Conservation (phyloP, 805 yeast species). For the Ogataea naganishii region DNA sequence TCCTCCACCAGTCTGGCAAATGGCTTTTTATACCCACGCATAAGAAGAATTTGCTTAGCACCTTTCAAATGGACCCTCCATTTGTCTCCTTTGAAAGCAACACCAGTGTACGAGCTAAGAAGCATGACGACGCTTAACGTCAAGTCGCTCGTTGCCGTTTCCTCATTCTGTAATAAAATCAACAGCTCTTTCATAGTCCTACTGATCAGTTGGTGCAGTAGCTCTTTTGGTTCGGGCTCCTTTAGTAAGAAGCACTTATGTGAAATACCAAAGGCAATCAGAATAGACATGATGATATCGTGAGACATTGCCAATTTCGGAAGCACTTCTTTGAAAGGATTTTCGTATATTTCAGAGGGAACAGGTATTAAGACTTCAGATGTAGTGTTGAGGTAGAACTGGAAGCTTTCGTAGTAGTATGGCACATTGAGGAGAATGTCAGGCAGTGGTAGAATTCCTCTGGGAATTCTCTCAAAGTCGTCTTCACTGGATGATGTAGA, state of each 20-base stretch:
- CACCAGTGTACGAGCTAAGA: constrained; percentile 47
- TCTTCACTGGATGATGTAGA: neutral
- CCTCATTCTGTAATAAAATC: constrained; percentile 37
- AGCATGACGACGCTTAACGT: constrained; percentile 56
- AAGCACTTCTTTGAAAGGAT: constrained; percentile 57
- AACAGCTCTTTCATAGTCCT: constrained; percentile 52
- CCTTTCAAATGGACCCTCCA: constrained; percentile 65
- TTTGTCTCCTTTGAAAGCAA: constrained; percentile 33
- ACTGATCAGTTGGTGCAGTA: constrained; percentile 44
- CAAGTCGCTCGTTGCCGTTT: constrained; percentile 52
- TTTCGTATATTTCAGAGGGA: constrained; percentile 46
- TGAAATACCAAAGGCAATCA: constrained; percentile 42
- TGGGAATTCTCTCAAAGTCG: constrained; percentile 19
- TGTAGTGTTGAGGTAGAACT: constrained; percentile 53
- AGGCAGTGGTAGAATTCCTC: constrained; percentile 42
- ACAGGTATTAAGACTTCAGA: constrained; percentile 59
- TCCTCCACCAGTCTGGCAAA: constrained; percentile 17
- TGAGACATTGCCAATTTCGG: constrained; percentile 62
- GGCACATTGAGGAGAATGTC: constrained; percentile 53
- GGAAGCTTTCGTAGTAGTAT: constrained; percentile 50
- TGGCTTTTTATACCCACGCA: constrained; percentile 36
- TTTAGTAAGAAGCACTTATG: constrained; percentile 23
- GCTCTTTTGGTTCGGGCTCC: constrained; percentile 26
- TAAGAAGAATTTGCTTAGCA: constrained; percentile 53
- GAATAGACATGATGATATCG: constrained; percentile 46